Evolutionary conservation across 2,329 filamentous ascomycete genomes (phyloP).

Genomic region (Simplicillium sp.): DNA sequence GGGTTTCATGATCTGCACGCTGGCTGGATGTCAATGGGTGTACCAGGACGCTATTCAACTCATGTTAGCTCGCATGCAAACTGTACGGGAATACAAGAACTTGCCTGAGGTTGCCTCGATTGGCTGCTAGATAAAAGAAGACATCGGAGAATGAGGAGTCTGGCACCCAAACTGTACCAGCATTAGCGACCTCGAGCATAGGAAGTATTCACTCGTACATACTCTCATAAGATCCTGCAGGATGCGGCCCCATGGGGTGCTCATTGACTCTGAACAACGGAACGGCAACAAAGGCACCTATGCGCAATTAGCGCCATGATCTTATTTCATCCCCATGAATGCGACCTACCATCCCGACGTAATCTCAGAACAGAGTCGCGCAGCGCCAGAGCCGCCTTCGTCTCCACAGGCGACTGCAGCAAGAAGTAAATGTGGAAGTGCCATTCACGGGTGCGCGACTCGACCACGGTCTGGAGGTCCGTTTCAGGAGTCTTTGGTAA

Average conservation of each 20-base stretch:
- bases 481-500: conserved; percentile 10
- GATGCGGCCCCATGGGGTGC: conserved; percentile 21
- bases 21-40: conserved; percentile 20
- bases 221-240: conserved; percentile 24
- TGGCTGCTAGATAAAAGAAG: conserved; percentile 22
- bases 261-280: conserved; percentile 21
- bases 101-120: conserved; percentile 19
- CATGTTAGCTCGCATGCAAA: background rate
- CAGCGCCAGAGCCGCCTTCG: conserved; percentile 19
- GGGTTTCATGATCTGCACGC: conserved; percentile 20
- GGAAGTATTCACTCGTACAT: conserved; percentile 4
- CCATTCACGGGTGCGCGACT: conserved; percentile 19
- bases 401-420: conserved; percentile 19
- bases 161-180: conserved; percentile 19
- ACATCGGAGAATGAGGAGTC: conserved; percentile 24
- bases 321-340: fast-evolving
- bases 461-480: conserved; percentile 18
- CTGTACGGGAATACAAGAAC: background rate
- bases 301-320: background rate
- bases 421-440: conserved; percentile 25
- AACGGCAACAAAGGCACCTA: conserved; percentile 23
- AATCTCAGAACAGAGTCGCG: conserved; percentile 21
- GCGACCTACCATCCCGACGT: conserved; percentile 18
- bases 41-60: conserved; percentile 15
- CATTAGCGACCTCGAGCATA: conserved; percentile 1